A percentile compares a stretch with the other conserved stretches of the same genome.
Conservation (phyloP, 257 asterid species). For the Solanum sejunctum region DNA sequence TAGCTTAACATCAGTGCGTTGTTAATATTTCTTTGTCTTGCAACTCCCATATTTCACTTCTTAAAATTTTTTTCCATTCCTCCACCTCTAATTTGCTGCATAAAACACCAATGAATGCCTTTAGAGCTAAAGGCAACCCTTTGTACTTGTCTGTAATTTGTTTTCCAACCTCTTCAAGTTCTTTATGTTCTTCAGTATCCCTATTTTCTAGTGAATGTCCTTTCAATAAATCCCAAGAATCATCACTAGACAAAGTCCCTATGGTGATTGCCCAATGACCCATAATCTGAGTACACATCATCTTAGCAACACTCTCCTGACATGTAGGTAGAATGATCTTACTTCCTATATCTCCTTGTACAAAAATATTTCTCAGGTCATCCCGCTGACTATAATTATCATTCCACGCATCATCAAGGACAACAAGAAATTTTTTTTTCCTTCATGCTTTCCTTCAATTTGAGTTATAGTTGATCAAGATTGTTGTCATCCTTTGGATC, state of each 20-base stretch:
- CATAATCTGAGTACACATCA: not conserved
- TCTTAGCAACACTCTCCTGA: conserved; percentile 21
- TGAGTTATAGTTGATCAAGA: no score
- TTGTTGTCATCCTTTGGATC: no score
- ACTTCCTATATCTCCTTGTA: conserved; percentile 15
- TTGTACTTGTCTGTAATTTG: not conserved
- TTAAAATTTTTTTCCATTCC: not conserved
- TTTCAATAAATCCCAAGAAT: not conserved
- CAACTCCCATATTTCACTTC: no score
- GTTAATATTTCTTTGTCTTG: not conserved
- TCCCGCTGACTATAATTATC: no score
- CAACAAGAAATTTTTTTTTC: no score
- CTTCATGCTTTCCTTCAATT: no score
- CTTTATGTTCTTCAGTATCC: not conserved
- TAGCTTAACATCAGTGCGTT: conserved; percentile 4
- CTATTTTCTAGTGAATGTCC: not conserved
- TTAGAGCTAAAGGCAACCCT: not conserved
- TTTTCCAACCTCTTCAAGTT: not conserved
- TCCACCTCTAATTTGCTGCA: not conserved
- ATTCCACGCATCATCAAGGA: no score
- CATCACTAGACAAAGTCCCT: not conserved
- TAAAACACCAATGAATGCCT: not conserved
- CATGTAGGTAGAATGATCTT: conserved; percentile 45
- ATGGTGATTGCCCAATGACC: not conserved
- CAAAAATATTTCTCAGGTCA: no score